Conservation (phyloP, 305 asterid genomes). For the Rubia occidens region DNA sequence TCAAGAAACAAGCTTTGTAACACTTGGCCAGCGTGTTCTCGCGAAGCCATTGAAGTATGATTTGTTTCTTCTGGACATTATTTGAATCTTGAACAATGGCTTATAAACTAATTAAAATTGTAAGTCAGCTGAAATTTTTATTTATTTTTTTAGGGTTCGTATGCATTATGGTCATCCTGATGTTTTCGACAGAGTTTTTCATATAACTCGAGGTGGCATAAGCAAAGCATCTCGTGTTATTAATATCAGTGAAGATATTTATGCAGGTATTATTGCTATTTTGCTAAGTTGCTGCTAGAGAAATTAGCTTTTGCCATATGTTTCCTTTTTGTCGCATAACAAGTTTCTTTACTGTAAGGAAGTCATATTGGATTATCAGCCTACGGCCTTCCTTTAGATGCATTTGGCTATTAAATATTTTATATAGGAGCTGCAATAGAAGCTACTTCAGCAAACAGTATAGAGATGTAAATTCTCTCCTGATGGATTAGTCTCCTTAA, state of each 20-base stretch:
- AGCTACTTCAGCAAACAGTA: not conserved
- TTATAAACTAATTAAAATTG: not conserved
- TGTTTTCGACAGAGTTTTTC: slow-evolving; percentile 93
- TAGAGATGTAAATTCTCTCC: not conserved
- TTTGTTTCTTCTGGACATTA: slow-evolving; percentile 17
- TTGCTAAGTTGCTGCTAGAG: not conserved
- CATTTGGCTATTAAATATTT: not conserved
- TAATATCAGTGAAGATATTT: slow-evolving; percentile 93
- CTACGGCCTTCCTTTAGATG: not conserved
- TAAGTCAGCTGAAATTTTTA: not conserved
- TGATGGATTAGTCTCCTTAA: not conserved
- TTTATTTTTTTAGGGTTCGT: slow-evolving; percentile 58
- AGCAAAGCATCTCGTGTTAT: slow-evolving; percentile 95
- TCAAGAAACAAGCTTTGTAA: slow-evolving; percentile 95
- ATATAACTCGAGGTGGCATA: slow-evolving; percentile 93
- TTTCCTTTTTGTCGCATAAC: not conserved
- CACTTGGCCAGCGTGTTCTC: slow-evolving; percentile 96
- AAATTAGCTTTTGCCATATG: not conserved
- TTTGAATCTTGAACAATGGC: slow-evolving; percentile 1
- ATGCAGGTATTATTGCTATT: slow-evolving; percentile 41
- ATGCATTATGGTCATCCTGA: slow-evolving; percentile 99
- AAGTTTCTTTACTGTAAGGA: not conserved
- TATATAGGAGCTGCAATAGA: not conserved
- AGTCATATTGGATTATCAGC: not conserved
- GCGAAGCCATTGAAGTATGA: slow-evolving; percentile 90